Base-by-base conservation (phyloP, 257 asterid genomes). In the Nicotiana noctiflora region DNA sequence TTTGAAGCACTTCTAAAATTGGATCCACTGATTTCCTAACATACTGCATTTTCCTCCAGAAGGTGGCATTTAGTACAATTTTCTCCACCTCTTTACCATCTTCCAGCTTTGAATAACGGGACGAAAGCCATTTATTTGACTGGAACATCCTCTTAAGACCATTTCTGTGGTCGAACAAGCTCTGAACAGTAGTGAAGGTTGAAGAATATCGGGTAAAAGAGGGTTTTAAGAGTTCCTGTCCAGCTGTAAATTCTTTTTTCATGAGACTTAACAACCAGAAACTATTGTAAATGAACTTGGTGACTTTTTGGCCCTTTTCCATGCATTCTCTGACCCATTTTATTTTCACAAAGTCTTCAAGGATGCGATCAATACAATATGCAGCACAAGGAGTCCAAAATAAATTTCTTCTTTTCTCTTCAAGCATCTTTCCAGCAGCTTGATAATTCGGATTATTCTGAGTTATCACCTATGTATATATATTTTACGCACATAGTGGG, bases 341-440 rank as follows among this genome's bases (percentile, higher is more conserved):
- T 87, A 91, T 89, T 83, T 91, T 91, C 87, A 84, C 63, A 86
- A 88, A 90, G 76, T 91, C 94, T 81, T 88, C 92, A 23, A 94
- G 94, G 87, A 94, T 89, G 72, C 85, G 89, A 80, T 92, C 95
- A 59, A 94, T 91, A 68, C 97, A 92, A 81, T 87, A 84, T 49
- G 94, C 86, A 82, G 97, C 97, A 88, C 98, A 94, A 78, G 98
- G 97, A 34, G 94, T 88, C 97, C 97, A 94, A 86, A 89, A 92
- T 82, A 94, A 84, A 78, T 89, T 88, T 84, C 89, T 84, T 84
- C 98, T 87, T 85, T 86, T 90, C 79, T 91, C 97, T 88, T 92
- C 98, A 84, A 94, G 97, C 97, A 92, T 91, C 90, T 92, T 92
- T 81, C 98, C 98, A 82, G 98, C 98, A 81, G 96, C 93, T 79